phyloP scores from a whole-genome alignment of 805 yeast genomes.

The Ogataea thermomethanolica region DNA sequence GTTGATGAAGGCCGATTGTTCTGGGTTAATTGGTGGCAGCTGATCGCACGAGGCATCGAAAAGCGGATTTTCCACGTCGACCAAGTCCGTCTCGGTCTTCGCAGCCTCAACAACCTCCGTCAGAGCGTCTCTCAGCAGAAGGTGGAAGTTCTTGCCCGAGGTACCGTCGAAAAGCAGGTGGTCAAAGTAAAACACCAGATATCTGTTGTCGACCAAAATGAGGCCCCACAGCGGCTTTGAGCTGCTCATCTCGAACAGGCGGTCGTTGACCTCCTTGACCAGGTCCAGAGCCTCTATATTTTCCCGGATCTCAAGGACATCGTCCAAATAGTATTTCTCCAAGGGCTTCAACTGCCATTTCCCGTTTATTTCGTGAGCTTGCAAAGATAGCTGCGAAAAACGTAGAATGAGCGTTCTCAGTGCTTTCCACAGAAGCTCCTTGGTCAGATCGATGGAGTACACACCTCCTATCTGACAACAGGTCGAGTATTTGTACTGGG shows the following conservation, averaged over 20 bases:
- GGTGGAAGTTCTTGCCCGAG: slow-evolving; percentile 30
- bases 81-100: background rate
- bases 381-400: slow-evolving; percentile 21
- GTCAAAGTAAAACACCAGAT: slow-evolving; percentile 26
- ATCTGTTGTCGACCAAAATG: slow-evolving; percentile 12
- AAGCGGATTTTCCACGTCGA: background rate
- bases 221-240: slow-evolving; percentile 24
- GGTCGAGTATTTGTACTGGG: background rate
- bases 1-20: slow-evolving; percentile 6
- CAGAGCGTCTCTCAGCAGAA: slow-evolving; percentile 21
- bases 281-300: slow-evolving; percentile 7
- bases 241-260: slow-evolving; percentile 3
- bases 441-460: slow-evolving; percentile 12
- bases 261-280: slow-evolving; percentile 3
- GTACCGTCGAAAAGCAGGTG: slow-evolving; percentile 36
- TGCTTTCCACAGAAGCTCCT: slow-evolving; percentile 8
- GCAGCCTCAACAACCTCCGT: slow-evolving; percentile 11
- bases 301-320: slow-evolving; percentile 18
- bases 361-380: slow-evolving; percentile 1
- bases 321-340: slow-evolving; percentile 9
- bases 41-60: slow-evolving; percentile 3
- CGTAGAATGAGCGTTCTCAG: slow-evolving; percentile 14
- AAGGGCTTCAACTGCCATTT: slow-evolving; percentile 4
- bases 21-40: background rate
- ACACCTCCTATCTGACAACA: slow-evolving; percentile 15